Conservation (phyloP, 371 early-diverging fungal species). For the Massospora cicadina region DNA sequence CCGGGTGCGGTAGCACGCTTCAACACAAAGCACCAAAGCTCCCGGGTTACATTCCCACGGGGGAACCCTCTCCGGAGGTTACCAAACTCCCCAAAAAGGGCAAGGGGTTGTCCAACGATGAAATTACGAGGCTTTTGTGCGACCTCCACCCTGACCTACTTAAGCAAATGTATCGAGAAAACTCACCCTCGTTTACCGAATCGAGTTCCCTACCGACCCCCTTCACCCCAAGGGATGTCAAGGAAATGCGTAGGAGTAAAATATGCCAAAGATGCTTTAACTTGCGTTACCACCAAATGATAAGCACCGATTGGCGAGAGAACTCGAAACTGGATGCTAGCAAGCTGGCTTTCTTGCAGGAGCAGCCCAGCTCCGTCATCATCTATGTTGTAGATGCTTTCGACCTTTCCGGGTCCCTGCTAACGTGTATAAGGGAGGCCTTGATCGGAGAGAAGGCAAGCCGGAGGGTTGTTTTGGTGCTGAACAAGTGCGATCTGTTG, state of each 20-base stretch:
- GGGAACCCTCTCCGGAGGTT: background rate
- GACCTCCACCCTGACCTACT: background rate
- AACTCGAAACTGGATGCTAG: background rate
- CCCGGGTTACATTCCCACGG: background rate
- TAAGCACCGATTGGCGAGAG: background rate
- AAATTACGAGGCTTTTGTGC: background rate
- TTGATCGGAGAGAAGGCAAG: background rate
- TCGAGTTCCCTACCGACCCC: background rate
- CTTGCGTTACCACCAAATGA: background rate
- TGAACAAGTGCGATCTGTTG: slow-evolving; percentile 45
- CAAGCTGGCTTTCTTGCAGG: background rate
- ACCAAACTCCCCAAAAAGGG: background rate
- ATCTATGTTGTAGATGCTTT: slow-evolving; percentile 4
- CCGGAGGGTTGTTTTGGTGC: slow-evolving; percentile 24
- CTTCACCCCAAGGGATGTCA: background rate
- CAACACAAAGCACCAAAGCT: background rate
- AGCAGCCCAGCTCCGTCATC: background rate
- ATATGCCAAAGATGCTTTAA: background rate
- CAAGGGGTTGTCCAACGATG: background rate
- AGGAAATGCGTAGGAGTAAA: background rate
- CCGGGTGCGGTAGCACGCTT: background rate
- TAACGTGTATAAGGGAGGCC: background rate
- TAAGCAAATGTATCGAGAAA: background rate
- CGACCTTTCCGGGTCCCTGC: background rate
- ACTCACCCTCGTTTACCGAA: background rate